Conservation (phyloP, 2,329 filamentous ascomycete species). For the Fusarium incarnatum region DNA sequence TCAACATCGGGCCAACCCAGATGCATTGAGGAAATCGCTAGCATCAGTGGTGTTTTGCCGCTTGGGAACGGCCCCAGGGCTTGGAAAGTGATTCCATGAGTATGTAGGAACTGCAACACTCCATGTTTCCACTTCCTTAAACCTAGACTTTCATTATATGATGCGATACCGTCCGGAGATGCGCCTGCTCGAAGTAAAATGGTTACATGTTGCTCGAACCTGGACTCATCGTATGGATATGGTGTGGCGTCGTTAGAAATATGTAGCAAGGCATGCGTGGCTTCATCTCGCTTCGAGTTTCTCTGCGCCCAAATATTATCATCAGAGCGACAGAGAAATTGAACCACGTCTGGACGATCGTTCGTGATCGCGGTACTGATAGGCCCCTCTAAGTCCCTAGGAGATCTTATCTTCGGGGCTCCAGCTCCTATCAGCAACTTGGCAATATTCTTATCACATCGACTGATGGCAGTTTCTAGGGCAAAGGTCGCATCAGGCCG, state of each 20-base stretch:
- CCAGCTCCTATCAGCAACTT: background rate
- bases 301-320: background rate
- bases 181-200: background rate
- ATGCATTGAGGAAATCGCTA: background rate
- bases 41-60: conserved; percentile 8
- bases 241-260: background rate
- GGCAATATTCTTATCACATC: background rate
- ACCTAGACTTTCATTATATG: background rate
- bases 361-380: conserved; percentile 5
- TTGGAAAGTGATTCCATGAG: background rate
- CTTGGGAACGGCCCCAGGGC: background rate
- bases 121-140: background rate
- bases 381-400: background rate
- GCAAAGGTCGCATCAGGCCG: background rate
- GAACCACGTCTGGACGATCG: conserved; percentile 5
- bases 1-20: background rate
- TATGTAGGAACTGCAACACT: background rate
- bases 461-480: conserved; percentile 1
- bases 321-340: conserved; percentile 12
- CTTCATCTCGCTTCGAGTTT: background rate
- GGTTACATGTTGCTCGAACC: background rate
- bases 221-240: background rate
- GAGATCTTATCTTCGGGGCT: background rate
- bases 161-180: background rate
- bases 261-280: background rate